phyloP scores from a whole-genome alignment of 768 basidiomycete species.

The Dioszegia aurantiaca region DNA sequence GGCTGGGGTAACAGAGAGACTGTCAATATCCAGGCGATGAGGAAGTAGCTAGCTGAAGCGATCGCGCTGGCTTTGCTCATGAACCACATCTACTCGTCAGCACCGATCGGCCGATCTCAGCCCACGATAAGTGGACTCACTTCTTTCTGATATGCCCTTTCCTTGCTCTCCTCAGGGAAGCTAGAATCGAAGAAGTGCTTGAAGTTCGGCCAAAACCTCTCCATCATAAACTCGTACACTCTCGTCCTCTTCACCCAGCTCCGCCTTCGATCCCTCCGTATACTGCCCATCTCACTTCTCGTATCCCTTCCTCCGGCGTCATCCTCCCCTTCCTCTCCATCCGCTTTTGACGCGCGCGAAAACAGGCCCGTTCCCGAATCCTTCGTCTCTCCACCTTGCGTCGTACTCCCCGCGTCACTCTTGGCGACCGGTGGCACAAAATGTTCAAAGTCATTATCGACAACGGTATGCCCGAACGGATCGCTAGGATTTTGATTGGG shows the following conservation, averaged over 20 bases:
- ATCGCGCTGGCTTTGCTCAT: constrained; percentile 37
- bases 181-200: constrained; percentile 46
- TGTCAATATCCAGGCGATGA: constrained; percentile 47
- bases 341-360: constrained; percentile 10
- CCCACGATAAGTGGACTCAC: constrained; percentile 27
- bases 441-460: constrained; percentile 47
- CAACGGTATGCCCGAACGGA: constrained; percentile 44
- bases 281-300: constrained; percentile 11
- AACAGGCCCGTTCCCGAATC: constrained; percentile 12
- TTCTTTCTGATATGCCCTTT: constrained; percentile 48
- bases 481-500: constrained; percentile 21
- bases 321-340: constrained; percentile 18
- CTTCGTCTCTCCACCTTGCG: constrained; percentile 15
- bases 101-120: not conserved
- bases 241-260: constrained; percentile 32
- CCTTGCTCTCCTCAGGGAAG: constrained; percentile 47
- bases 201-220: constrained; percentile 39
- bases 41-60: constrained; percentile 34
- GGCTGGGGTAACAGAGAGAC: constrained; percentile 30
- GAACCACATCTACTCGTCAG: constrained; percentile 40
- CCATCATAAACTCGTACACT: constrained; percentile 35
- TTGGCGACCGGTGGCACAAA: constrained; percentile 38
- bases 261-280: constrained; percentile 26
- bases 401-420: constrained; percentile 35
- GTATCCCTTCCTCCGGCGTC: not conserved